Evolutionary conservation across 169 alveolate genomes (phyloP).

Genomic region (Cryptosporidium xiaoi): DNA sequence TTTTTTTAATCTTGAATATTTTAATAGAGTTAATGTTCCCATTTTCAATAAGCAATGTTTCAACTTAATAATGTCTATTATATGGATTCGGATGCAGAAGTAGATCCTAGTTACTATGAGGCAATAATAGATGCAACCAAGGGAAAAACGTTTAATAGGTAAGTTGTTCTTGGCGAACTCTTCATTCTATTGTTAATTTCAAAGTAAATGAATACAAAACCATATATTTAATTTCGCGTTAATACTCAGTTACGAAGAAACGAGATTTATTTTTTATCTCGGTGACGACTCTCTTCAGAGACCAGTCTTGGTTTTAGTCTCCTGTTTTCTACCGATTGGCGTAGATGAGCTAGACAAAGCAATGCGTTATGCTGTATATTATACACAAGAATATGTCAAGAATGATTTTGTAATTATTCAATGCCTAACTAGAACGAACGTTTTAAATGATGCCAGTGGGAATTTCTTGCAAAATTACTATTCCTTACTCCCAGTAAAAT

Average conservation of each 20-base stretch:
- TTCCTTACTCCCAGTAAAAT: conserved; percentile 40
- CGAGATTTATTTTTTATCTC: conserved; percentile 54
- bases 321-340: conserved; percentile 61
- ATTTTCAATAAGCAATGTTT: conserved; percentile 6
- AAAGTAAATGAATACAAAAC: not conserved
- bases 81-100: conserved; percentile 74
- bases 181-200: not conserved
- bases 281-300: conserved; percentile 64
- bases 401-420: conserved; percentile 49
- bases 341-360: conserved; percentile 69
- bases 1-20: not conserved
- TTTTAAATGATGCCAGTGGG: conserved; percentile 45
- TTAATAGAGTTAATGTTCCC: too few species aligned
- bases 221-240: not conserved
- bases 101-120: conserved; percentile 66
- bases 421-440: conserved; percentile 59
- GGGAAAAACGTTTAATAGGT: conserved; percentile 49
- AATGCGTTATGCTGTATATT: conserved; percentile 54
- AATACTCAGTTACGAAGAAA: conserved; percentile 39
- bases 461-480: conserved; percentile 50
- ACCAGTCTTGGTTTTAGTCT: conserved; percentile 46
- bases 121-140: conserved; percentile 57
- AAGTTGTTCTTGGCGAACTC: conserved; percentile 5
- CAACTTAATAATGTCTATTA: conserved; percentile 39
- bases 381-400: conserved; percentile 38